Conservation (phyloP, 148 eudicot genomes). For the Rhododendron ferrugineum region DNA sequence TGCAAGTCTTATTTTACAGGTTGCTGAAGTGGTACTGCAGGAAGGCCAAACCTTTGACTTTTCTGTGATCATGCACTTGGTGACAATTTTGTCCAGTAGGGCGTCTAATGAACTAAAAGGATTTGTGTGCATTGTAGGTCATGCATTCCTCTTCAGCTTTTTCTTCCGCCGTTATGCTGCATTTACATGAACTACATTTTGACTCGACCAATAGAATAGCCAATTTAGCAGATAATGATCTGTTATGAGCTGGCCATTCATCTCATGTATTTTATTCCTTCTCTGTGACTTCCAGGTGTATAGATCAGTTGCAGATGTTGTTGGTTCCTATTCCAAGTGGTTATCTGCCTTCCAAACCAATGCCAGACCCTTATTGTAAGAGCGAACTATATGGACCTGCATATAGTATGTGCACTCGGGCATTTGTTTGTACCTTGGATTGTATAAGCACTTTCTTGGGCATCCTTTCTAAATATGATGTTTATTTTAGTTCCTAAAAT, state of each 20-base stretch:
- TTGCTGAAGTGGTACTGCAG: slow-evolving; percentile 72
- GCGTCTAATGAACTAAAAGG: slow-evolving; percentile 55
- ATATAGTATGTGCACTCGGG: slow-evolving; percentile 1
- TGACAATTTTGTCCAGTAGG: slow-evolving; percentile 55
- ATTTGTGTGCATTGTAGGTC: slow-evolving; percentile 80
- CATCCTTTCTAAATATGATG: not conserved
- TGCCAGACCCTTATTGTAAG: slow-evolving; percentile 80
- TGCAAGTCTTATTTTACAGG: slow-evolving; percentile 40
- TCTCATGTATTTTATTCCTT: not conserved
- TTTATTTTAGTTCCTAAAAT: not conserved
- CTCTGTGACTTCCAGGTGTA: slow-evolving; percentile 52
- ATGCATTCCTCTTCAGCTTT: slow-evolving; percentile 5
- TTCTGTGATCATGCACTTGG: slow-evolving; percentile 58
- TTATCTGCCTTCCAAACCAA: slow-evolving; percentile 51
- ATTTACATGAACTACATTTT: not conserved
- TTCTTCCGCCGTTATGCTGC: not conserved
- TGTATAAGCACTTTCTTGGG: not conserved
- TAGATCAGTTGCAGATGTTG: slow-evolving; percentile 86
- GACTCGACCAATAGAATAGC: not conserved
- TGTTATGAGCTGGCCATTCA: slow-evolving; percentile 7
- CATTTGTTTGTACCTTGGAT: not conserved
- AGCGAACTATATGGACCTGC: slow-evolving; percentile 6
- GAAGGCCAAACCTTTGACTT: slow-evolving; percentile 62
- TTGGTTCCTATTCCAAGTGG: slow-evolving; percentile 94
- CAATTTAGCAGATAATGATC: not conserved